Evolutionary conservation across 78 protist species (phyloP).

Genomic region (Capsaspora owczarzaki): DNA sequence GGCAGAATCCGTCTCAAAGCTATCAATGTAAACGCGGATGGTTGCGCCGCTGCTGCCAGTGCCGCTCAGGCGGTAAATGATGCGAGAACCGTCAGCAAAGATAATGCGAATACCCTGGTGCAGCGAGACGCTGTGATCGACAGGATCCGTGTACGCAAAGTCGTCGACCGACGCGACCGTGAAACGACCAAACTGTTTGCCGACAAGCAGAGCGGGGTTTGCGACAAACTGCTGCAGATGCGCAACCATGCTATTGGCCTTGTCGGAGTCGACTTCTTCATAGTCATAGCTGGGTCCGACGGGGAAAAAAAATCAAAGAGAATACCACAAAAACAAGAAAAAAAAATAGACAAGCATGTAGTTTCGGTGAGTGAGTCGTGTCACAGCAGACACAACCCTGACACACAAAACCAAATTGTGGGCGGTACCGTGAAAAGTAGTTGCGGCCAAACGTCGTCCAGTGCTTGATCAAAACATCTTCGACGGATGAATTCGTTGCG

Average conservation of each 20-base stretch:
- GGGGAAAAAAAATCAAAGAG: background rate
- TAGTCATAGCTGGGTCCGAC: conserved; percentile 58
- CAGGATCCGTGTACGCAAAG: conserved; percentile 83
- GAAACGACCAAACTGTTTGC: background rate
- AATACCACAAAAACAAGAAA: background rate
- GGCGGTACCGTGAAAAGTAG: conserved; percentile 79
- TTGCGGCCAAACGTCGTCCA: conserved; percentile 85
- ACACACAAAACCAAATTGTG: too few relatives aligned
- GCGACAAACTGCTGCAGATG: background rate
- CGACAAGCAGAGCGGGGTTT: background rate
- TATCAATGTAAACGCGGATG: background rate
- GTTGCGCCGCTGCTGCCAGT: conserved; percentile 64
- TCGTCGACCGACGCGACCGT: conserved; percentile 45
- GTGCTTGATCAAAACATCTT: conserved; percentile 58
- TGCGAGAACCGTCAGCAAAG: conserved; percentile 79
- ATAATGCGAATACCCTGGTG: conserved; percentile 78
- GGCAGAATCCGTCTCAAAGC: too few relatives aligned
- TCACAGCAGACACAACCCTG: too few relatives aligned
- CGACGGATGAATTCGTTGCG: conserved; percentile 39
- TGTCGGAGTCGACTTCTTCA: conserved; percentile 65
- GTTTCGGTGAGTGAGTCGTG: too few relatives aligned
- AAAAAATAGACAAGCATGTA: background rate
- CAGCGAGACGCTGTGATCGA: conserved; percentile 52
- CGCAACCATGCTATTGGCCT: conserved; percentile 57
- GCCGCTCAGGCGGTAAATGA: conserved; percentile 84